A percentile compares a stretch with the other conserved stretches of the same genome.
Evolutionary conservation across 75 land plant species (phyloP).

Genomic region (Selaginella moellendorffii): DNA sequence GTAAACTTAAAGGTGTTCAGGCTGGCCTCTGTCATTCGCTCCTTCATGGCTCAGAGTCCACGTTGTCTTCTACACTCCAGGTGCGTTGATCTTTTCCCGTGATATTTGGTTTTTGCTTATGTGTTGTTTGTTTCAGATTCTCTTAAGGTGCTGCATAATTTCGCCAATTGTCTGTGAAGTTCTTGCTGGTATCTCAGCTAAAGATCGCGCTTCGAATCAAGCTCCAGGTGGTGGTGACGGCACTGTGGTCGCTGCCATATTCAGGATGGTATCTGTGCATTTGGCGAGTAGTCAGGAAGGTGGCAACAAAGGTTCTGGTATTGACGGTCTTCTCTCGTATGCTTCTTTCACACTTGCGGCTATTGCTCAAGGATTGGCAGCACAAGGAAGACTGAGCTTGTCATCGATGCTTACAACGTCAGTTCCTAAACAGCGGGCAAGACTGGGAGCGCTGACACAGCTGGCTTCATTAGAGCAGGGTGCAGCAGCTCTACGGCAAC

Average conservation of each 20-base stretch:
- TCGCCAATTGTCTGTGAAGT: constrained; percentile 36
- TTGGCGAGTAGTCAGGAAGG: constrained; percentile 25
- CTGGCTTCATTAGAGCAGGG: constrained; percentile 36
- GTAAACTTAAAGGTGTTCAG: constrained; percentile 59
- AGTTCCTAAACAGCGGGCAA: constrained; percentile 54
- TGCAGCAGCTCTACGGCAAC: no score
- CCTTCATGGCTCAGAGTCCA: constrained; percentile 62
- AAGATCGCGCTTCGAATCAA: constrained; percentile 28
- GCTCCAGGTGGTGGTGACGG: constrained; percentile 71
- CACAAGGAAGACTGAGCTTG: constrained; percentile 41
- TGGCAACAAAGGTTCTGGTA: no score
- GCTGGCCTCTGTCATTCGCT: constrained; percentile 55
- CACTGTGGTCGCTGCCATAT: constrained; percentile 65
- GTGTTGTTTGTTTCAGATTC: constrained; percentile 34
- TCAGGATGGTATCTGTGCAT: constrained; percentile 43
- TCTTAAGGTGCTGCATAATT: constrained; percentile 51
- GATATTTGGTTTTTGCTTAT: neutral
- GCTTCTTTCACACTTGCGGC: constrained; percentile 57
- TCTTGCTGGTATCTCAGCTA: constrained; percentile 58
- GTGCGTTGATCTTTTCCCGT: constrained; percentile 16
- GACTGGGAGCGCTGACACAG: constrained; percentile 56
- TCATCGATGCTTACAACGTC: constrained; percentile 61
- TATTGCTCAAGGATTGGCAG: constrained; percentile 53
- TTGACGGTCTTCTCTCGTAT: constrained; percentile 25
- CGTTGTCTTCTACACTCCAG: constrained; percentile 56